Evolutionary conservation across 169 alveolate genomes (phyloP).

Genomic region (Plasmodium vivax): DNA sequence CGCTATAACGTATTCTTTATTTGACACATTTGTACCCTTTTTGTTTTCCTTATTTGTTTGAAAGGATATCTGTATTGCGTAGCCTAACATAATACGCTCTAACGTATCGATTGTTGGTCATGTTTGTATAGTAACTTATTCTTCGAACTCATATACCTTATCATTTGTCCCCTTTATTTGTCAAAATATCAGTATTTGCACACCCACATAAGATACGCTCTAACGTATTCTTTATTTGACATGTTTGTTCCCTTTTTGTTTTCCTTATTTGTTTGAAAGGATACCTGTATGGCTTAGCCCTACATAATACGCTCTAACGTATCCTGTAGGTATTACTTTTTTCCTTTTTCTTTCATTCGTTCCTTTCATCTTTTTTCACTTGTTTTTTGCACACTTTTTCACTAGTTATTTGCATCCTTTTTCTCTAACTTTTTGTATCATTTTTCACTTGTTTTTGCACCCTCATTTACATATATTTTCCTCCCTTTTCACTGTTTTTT

Average conservation of each 20-base stretch:
- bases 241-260: background rate
- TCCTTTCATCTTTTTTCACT: too few species aligned
- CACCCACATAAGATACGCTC: background rate
- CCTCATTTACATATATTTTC: too few species aligned
- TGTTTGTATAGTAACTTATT: background rate
- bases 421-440: too few species aligned
- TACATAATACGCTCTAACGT: background rate
- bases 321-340: too few species aligned
- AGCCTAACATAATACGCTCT: background rate
- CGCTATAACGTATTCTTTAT: background rate
- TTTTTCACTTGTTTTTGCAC: too few species aligned
- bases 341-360: too few species aligned
- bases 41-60: background rate
- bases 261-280: background rate
- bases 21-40: background rate
- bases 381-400: too few species aligned
- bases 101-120: background rate
- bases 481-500: background rate
- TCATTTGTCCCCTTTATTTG: background rate
- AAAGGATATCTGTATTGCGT: background rate
- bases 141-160: too few species aligned
- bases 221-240: background rate
- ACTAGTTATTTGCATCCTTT: too few species aligned
- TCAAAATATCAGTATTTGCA: background rate
- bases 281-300: background rate